A percentile compares a stretch with the other conserved stretches of the same genome.
These are phyloP conservation scores for Vitis hybrid DNA, from an alignment of 177 flowering plant genomes.

Conservation along the genomic window DNA sequence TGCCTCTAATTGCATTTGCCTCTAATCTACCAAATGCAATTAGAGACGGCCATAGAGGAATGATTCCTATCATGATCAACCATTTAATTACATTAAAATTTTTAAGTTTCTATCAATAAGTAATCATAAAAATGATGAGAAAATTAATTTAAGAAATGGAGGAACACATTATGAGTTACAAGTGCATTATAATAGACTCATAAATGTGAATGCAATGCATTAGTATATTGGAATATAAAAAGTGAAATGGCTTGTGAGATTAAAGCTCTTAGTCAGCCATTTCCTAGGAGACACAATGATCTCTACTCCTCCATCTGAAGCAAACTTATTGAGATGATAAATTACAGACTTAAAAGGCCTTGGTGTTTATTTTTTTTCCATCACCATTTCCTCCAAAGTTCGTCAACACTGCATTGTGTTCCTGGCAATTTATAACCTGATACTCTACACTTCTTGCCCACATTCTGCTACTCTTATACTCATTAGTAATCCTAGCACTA, in stretches of 20 bases:
- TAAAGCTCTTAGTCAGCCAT: constrained; percentile 59
- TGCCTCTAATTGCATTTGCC: too few relatives aligned
- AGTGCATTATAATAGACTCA: too few relatives aligned
- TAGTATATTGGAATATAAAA: constrained; percentile 22
- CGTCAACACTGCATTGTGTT: constrained; percentile 36
- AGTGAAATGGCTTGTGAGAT: constrained; percentile 59
- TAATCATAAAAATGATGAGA: too few relatives aligned
- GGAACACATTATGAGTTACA: too few relatives aligned
- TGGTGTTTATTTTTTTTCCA: constrained; percentile 47
- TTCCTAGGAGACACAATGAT: constrained; percentile 46
- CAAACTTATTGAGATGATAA: constrained; percentile 25
- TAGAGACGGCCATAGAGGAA: too few relatives aligned
- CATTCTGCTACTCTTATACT: too few relatives aligned
- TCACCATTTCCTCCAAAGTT: constrained; percentile 51
- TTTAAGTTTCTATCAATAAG: too few relatives aligned
- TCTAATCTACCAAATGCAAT: too few relatives aligned
- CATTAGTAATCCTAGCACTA: not conserved
- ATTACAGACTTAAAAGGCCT: constrained; percentile 45
- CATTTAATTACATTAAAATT: too few relatives aligned
- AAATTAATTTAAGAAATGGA: too few relatives aligned
- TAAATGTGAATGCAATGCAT: too few relatives aligned
- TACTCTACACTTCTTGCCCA: constrained; percentile 7
- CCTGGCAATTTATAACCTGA: constrained; percentile 33
- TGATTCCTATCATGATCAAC: too few relatives aligned
- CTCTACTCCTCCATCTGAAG: constrained; percentile 44